Conservation (phyloP, 2,329 filamentous ascomycete species). For the Ophiosphaerella korrae region DNA sequence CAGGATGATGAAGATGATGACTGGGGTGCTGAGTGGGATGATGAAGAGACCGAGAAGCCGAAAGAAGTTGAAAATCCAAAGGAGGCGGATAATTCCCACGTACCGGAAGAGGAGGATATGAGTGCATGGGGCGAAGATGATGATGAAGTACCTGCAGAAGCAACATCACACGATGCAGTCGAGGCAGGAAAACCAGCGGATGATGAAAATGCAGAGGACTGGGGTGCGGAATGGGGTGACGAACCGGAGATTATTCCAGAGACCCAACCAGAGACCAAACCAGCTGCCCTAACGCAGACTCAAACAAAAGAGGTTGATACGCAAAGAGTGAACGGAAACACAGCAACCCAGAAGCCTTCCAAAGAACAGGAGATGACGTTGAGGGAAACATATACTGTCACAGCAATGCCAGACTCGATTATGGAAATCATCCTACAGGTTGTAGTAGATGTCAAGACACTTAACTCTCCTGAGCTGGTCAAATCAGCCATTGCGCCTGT, state of each 20-base stretch:
- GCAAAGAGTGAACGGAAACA: slow-evolving; percentile 40
- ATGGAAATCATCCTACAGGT: slow-evolving; percentile 66
- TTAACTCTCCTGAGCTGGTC: slow-evolving; percentile 58
- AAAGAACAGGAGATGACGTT: slow-evolving; percentile 71
- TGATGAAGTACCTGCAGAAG: slow-evolving; percentile 34
- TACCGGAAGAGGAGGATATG: slow-evolving; percentile 53
- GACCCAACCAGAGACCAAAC: slow-evolving; percentile 36
- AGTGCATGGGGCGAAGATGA: slow-evolving; percentile 56
- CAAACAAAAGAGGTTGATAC: slow-evolving; percentile 27
- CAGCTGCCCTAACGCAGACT: slow-evolving; percentile 11
- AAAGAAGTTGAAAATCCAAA: slow-evolving; percentile 7
- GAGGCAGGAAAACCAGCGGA: slow-evolving; percentile 43
- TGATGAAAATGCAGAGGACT: slow-evolving; percentile 65
- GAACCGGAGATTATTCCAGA: slow-evolving; percentile 45
- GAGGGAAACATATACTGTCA: slow-evolving; percentile 85
- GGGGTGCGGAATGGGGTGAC: slow-evolving; percentile 76
- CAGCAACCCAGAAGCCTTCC: slow-evolving; percentile 27
- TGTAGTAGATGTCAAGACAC: slow-evolving; percentile 53
- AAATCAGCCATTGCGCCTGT: slow-evolving; percentile 67
- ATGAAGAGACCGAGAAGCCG: slow-evolving; percentile 50
- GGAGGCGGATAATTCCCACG: slow-evolving; percentile 11
- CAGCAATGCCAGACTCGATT: slow-evolving; percentile 81
- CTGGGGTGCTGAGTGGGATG: slow-evolving; percentile 83
- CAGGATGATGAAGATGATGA: slow-evolving; percentile 59
- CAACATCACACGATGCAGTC: slow-evolving; percentile 25